Conservation (phyloP, 2,329 filamentous ascomycete genomes). For the Apiospora koreana region DNA sequence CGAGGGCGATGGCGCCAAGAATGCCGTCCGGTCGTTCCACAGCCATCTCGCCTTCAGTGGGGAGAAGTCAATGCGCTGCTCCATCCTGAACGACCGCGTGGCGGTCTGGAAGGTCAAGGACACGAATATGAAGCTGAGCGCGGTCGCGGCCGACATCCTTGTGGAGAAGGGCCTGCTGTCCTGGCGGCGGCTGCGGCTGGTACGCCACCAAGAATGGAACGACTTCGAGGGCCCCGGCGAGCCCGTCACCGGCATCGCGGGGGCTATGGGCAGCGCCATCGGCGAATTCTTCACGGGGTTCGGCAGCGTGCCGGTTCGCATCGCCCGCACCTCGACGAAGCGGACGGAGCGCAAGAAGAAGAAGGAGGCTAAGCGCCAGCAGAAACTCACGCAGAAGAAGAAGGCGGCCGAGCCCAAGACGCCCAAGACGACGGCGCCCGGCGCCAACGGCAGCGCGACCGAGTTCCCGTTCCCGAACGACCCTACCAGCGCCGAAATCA, state of each 20-base stretch:
- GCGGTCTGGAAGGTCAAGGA: constrained; percentile 68
- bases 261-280: constrained; percentile 60
- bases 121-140: constrained; percentile 60
- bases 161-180: constrained; percentile 61
- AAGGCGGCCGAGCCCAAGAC: constrained; percentile 20
- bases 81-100: constrained; percentile 61
- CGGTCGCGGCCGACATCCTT: constrained; percentile 66
- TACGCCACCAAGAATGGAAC: constrained; percentile 73
- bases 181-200: constrained; percentile 63
- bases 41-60: constrained; percentile 55
- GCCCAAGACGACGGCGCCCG: constrained; percentile 6
- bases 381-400: constrained; percentile 22
- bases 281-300: constrained; percentile 63
- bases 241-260: constrained; percentile 66
- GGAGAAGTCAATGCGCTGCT: constrained; percentile 62
- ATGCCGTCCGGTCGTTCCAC: constrained; percentile 70
- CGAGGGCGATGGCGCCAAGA: constrained; percentile 69
- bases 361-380: constrained; percentile 34
- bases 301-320: constrained; percentile 62
- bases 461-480: constrained; percentile 11
- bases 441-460: neutral
- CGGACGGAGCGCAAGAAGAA: constrained; percentile 52
- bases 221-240: constrained; percentile 77
- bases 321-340: constrained; percentile 59
- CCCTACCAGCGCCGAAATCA: constrained; percentile 16